phyloP scores from a whole-genome alignment of 78 protist genomes.

The Dictyostelium firmibasis region DNA sequence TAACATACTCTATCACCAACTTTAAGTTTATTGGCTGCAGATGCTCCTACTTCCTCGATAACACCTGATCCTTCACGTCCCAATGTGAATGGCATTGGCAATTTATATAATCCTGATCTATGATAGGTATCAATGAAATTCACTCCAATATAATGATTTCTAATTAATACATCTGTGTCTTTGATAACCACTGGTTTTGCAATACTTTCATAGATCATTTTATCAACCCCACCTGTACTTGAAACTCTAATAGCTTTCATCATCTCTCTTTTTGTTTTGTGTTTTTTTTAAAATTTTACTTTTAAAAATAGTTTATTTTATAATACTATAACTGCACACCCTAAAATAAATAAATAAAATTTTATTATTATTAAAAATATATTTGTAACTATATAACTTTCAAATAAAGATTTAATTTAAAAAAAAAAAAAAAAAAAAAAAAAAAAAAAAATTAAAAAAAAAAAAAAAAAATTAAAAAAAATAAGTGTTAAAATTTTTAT shows the following conservation, averaged over 20 bases:
- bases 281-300: background rate
- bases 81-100: slow-evolving; percentile 42
- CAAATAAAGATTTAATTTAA: too few relatives aligned
- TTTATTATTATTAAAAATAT: too few relatives aligned
- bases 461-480: too few relatives aligned
- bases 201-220: slow-evolving; percentile 21
- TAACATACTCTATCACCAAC: slow-evolving; percentile 83
- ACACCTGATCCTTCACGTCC: slow-evolving; percentile 89
- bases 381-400: too few relatives aligned
- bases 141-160: slow-evolving; percentile 67
- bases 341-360: too few relatives aligned
- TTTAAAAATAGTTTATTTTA: too few relatives aligned
- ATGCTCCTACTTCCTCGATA: slow-evolving; percentile 61
- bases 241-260: slow-evolving; percentile 59
- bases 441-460: too few relatives aligned
- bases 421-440: too few relatives aligned
- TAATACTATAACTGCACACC: too few relatives aligned
- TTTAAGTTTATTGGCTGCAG: background rate
- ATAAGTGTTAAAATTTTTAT: too few relatives aligned
- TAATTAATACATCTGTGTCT: slow-evolving; percentile 52
- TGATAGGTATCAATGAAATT: slow-evolving; percentile 90
- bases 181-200: slow-evolving; percentile 14
- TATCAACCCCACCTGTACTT: slow-evolving; percentile 28
- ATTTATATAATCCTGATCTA: slow-evolving; percentile 76
- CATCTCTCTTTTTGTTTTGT: background rate